These are phyloP conservation scores for Pyrenophora seminiperda DNA, from an alignment of 2,329 filamentous ascomycete species.

Conservation along the genomic window DNA sequence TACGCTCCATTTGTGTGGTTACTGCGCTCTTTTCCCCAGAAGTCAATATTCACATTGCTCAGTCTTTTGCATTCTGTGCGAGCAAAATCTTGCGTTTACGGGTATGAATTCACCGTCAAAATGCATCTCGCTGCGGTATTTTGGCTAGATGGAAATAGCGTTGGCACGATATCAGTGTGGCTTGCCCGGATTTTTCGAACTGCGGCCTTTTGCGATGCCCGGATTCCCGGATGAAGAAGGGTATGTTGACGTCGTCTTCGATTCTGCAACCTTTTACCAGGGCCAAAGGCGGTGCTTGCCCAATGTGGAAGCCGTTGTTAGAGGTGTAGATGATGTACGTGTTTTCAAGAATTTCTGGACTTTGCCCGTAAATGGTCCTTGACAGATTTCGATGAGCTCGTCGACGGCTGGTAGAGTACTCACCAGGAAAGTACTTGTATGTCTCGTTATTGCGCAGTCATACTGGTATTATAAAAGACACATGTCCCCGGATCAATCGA, in stretches of 20 bases:
- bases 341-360: constrained; percentile 52
- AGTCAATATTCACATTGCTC: constrained; percentile 52
- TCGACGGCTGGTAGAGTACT: constrained; percentile 62
- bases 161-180: constrained; percentile 52
- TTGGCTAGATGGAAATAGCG: constrained; percentile 46
- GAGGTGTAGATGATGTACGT: constrained; percentile 52
- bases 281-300: constrained; percentile 50
- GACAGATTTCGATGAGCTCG: constrained; percentile 56
- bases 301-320: constrained; percentile 52
- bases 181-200: constrained; percentile 34
- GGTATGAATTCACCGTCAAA: constrained; percentile 49
- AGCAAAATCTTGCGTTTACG: constrained; percentile 23
- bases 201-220: constrained; percentile 34
- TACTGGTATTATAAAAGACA: constrained; percentile 68
- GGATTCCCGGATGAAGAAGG: constrained; percentile 51
- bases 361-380: constrained; percentile 51
- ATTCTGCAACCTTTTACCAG: constrained; percentile 50
- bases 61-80: constrained; percentile 18
- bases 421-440: constrained; percentile 61
- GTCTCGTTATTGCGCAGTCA: constrained; percentile 64
- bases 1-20: too few relatives aligned
- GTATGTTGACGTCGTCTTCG: constrained; percentile 52
- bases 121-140: constrained; percentile 36
- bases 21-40: too few relatives aligned
- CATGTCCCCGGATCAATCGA: constrained; percentile 71